Evolutionary conservation across 1,139 yeast species (phyloP).

Genomic region (Debaryomycetaceae sp.): DNA sequence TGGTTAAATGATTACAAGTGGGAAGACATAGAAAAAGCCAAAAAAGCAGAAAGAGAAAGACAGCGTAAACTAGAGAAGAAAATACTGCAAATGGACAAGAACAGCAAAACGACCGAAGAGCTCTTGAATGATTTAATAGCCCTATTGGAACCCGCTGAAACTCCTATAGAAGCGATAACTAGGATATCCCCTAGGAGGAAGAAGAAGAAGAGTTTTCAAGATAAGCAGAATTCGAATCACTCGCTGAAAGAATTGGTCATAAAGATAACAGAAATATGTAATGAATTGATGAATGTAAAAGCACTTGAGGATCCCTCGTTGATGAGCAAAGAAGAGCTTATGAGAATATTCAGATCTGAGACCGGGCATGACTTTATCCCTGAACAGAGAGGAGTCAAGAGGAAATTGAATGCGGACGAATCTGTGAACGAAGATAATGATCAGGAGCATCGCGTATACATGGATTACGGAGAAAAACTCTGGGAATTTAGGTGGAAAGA

Average conservation of each 20-base stretch:
- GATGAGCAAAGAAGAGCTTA: slow-evolving; percentile 54
- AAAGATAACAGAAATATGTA: slow-evolving; percentile 50
- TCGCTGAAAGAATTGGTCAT: slow-evolving; percentile 24
- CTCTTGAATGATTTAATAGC: slow-evolving; percentile 36
- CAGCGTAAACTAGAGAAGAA: slow-evolving; percentile 12
- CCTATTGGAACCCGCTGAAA: slow-evolving; percentile 56
- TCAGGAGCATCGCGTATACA: slow-evolving; percentile 8
- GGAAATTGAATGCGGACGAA: slow-evolving; percentile 9
- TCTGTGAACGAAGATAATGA: slow-evolving; percentile 5
- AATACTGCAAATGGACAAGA: slow-evolving; percentile 3
- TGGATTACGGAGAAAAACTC: slow-evolving; percentile 28
- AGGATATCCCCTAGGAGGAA: slow-evolving; percentile 32
- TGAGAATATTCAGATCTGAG: slow-evolving; percentile 47
- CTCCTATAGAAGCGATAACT: slow-evolving; percentile 59
- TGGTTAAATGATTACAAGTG: slow-evolving; percentile 46
- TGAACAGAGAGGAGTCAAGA: slow-evolving; percentile 18
- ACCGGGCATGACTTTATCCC: slow-evolving; percentile 41
- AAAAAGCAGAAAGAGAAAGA: slow-evolving; percentile 33
- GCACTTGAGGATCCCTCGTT: slow-evolving; percentile 50
- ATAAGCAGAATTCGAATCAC: slow-evolving; percentile 10
- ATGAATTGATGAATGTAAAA: slow-evolving; percentile 37
- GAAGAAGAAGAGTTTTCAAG: slow-evolving; percentile 11
- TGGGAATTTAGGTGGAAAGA: slow-evolving; percentile 68
- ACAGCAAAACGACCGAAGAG: slow-evolving; percentile 15
- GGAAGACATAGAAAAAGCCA: slow-evolving; percentile 48